A percentile compares a stretch with the other conserved stretches of the same genome.
These are phyloP conservation scores for Sporothrix dimorphospora DNA, from an alignment of 2,329 filamentous ascomycete genomes.

Conservation along the genomic window DNA sequence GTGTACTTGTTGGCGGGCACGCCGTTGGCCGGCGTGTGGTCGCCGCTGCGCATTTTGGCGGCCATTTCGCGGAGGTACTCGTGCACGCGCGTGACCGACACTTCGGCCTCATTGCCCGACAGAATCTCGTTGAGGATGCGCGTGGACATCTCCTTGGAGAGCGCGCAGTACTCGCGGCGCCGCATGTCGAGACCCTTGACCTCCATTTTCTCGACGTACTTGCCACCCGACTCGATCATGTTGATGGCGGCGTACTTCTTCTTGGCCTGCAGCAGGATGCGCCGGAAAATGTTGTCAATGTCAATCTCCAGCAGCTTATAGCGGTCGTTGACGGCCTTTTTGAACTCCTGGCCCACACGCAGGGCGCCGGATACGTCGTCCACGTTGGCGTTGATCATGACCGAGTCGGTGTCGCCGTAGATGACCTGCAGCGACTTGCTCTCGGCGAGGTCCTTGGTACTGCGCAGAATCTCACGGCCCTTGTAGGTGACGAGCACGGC, in stretches of 20 bases:
- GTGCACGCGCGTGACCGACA: conserved; percentile 86
- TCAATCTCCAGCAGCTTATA: conserved; percentile 95
- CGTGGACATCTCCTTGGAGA: conserved; percentile 93
- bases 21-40: conserved; percentile 47
- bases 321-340: conserved; percentile 88
- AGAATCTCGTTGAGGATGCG: conserved; percentile 91
- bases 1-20: conserved; percentile 84
- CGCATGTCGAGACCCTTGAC: conserved; percentile 99
- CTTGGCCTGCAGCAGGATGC: conserved; percentile 92
- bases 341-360: conserved; percentile 92
- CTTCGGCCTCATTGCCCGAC: conserved; percentile 88
- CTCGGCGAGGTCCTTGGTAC: conserved; percentile 94
- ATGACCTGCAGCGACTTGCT: conserved; percentile 91
- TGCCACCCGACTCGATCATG: conserved; percentile 84
- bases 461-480: conserved; percentile 93
- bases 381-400: conserved; percentile 99
- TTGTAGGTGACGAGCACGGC: conserved; percentile 97
- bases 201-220: conserved; percentile 91
- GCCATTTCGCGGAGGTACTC: conserved; percentile 88
- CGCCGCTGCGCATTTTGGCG: conserved; percentile 79
- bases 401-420: conserved; percentile 97
- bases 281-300: conserved; percentile 95
- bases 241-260: conserved; percentile 99
- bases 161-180: conserved; percentile 90
- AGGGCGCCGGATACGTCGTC: conserved; percentile 89